Base-by-base conservation (phyloP, 1,284 basidiomycete species). In the Fomitopsis schrenkii region DNA sequence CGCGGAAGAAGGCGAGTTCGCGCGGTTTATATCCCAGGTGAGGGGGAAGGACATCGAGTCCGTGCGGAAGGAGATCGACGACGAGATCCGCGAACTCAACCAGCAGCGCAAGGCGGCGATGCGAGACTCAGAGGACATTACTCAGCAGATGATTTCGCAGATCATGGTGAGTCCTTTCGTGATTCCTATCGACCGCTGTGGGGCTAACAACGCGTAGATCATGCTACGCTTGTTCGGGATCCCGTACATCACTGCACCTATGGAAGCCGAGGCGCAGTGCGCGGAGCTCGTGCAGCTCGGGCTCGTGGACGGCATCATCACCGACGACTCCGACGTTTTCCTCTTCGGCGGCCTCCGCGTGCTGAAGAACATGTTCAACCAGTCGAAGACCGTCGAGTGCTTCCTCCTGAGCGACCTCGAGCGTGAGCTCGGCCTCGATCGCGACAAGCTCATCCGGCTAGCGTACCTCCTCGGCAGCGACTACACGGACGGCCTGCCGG, bases 321-420 rank as follows among this genome's bases (percentile, higher is more conserved):
- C 97, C 0, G 97, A 99, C 75, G 97, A 99, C 76, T 97, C 95
- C 17, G 97, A 99, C 71, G 95, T 99, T 40, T 99, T 99, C 75
- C 87, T 99, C 52, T 99, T 99, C 68, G 97, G 97, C 36, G 97
- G 93, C 17, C 80, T 84, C 62, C 88, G 94, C 33, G 94, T 99
- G 48, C 98, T 93, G 83, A 97, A 97, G 77, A 98, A 99, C 75
- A 97, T 99, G 91, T 99, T 99, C 80, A 98, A 98, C 75, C 95
- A 98, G 77, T 93, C 93, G 62, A 98, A 98, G 81, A 97, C 94
- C 9, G 97, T 98, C 61, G 97, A 99, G 75, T 96, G 95, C 71
- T 99, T 97, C 78, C 78, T 97, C 40, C 79, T 89, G 6, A 77
- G 86, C 1, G 97, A 99, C 73, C 83, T 99, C 59, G 83, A 86